These are phyloP conservation scores for Psilocybe tampanensis DNA, from an alignment of 768 basidiomycete genomes.

Conservation along the genomic window DNA sequence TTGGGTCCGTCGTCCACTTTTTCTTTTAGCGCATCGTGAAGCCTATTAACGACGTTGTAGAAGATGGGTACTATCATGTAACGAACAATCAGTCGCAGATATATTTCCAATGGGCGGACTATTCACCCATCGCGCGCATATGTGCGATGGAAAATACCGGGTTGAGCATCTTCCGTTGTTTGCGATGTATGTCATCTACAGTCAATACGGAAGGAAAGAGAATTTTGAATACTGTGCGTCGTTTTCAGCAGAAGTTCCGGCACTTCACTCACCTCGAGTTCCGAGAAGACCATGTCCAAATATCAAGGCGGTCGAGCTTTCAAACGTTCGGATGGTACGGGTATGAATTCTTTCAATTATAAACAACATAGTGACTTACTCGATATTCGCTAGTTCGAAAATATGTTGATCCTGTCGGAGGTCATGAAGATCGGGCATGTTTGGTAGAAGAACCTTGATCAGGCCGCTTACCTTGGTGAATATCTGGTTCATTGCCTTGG, in stretches of 20 bases:
- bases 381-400: constrained; percentile 26
- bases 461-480: constrained; percentile 37
- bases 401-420: constrained; percentile 30
- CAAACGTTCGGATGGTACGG: background rate
- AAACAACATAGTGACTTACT: constrained; percentile 11
- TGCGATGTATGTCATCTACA: constrained; percentile 42
- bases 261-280: constrained; percentile 23
- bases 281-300: constrained; percentile 31
- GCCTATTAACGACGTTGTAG: constrained; percentile 32
- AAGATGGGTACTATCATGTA: constrained; percentile 32
- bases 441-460: background rate
- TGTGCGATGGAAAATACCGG: constrained; percentile 46
- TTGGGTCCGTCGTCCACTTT: constrained; percentile 30
- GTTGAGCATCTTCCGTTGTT: constrained; percentile 45
- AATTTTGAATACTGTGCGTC: no score
- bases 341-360: background rate
- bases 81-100: background rate
- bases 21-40: constrained; percentile 22
- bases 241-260: background rate
- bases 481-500: constrained; percentile 46
- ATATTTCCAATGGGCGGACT: background rate
- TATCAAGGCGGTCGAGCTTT: constrained; percentile 16
- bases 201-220: no score
- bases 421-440: background rate
- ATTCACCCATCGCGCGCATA: constrained; percentile 39